Evolutionary conservation across 768 basidiomycete genomes (phyloP).

Genomic region (Cystofilobasidium capitatum): DNA sequence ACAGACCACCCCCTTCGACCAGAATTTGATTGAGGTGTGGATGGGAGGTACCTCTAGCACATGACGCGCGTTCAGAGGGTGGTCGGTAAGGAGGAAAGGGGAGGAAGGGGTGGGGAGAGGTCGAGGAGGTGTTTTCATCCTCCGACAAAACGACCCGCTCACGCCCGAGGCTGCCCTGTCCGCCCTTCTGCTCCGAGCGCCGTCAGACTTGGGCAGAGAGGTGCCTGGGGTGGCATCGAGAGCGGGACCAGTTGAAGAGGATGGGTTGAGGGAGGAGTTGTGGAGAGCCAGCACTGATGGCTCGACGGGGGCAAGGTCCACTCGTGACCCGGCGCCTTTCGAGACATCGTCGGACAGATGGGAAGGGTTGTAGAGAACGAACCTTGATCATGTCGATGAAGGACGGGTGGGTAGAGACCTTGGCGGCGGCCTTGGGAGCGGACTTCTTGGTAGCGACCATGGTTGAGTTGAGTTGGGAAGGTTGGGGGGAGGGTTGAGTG

Average conservation of each 20-base stretch:
- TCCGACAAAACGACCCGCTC: too few relatives aligned
- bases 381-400: conserved; percentile 46
- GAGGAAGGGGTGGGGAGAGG: not conserved
- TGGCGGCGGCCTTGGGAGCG: conserved; percentile 38
- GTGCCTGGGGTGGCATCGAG: conserved; percentile 7
- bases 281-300: not conserved
- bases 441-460: conserved; percentile 30
- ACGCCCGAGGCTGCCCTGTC: not conserved
- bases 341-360: not conserved
- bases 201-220: not conserved
- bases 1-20: not conserved
- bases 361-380: conserved; percentile 1
- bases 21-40: not conserved
- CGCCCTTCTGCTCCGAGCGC: not conserved
- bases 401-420: conserved; percentile 46
- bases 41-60: not conserved
- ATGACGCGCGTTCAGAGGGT: not conserved
- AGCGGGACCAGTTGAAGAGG: not conserved
- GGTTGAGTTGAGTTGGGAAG: conserved; percentile 4
- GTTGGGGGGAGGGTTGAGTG: conserved; percentile 4
- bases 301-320: not conserved
- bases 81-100: not conserved
- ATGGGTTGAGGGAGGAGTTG: not conserved
- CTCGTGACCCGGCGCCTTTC: conserved; percentile 7
- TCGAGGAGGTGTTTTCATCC: too few relatives aligned